phyloP scores from a whole-genome alignment of 2,329 filamentous ascomycete genomes.

The Microdochium paspali region DNA sequence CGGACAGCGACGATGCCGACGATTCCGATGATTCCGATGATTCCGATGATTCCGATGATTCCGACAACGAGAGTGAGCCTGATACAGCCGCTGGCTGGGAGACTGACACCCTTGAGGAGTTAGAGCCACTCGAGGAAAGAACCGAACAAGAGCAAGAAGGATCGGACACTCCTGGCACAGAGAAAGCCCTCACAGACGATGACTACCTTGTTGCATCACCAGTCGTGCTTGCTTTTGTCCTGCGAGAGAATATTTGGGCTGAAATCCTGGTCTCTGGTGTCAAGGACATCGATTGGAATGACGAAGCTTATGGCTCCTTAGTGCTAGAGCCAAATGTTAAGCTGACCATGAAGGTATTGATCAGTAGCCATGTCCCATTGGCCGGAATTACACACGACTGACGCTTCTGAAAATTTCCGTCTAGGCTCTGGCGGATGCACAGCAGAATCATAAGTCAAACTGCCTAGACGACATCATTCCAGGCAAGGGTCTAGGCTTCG shows the following conservation, averaged over 20 bases:
- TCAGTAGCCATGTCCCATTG: not conserved
- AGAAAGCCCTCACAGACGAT: slow-evolving; percentile 53
- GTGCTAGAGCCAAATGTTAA: slow-evolving; percentile 58
- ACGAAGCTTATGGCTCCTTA: slow-evolving; percentile 70
- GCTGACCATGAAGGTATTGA: slow-evolving; percentile 51
- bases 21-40: slow-evolving; percentile 29
- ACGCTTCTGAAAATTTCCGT: slow-evolving; percentile 2
- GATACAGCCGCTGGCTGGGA: slow-evolving; percentile 10
- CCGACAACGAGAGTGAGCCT: slow-evolving; percentile 19
- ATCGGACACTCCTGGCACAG: too few relatives aligned
- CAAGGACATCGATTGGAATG: slow-evolving; percentile 76
- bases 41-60: slow-evolving; percentile 25
- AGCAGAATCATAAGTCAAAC: slow-evolving; percentile 72
- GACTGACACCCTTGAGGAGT: slow-evolving; percentile 27
- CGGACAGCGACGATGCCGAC: slow-evolving; percentile 30
- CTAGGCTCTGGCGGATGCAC: slow-evolving; percentile 67
- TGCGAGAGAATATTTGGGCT: slow-evolving; percentile 77
- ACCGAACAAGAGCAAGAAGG: too few relatives aligned
- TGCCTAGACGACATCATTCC: slow-evolving; percentile 77
- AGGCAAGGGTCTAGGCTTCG: slow-evolving; percentile 80
- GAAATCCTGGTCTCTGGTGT: slow-evolving; percentile 77
- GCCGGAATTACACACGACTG: too few relatives aligned
- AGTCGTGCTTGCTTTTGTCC: slow-evolving; percentile 78
- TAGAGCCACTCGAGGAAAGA: slow-evolving; percentile 18
- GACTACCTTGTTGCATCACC: slow-evolving; percentile 78